Percentiles rank a stretch among this genome's conserved stretches.
These are phyloP conservation scores for Mycena vitilis DNA, from an alignment of 768 basidiomycete species.

Conservation along the genomic window DNA sequence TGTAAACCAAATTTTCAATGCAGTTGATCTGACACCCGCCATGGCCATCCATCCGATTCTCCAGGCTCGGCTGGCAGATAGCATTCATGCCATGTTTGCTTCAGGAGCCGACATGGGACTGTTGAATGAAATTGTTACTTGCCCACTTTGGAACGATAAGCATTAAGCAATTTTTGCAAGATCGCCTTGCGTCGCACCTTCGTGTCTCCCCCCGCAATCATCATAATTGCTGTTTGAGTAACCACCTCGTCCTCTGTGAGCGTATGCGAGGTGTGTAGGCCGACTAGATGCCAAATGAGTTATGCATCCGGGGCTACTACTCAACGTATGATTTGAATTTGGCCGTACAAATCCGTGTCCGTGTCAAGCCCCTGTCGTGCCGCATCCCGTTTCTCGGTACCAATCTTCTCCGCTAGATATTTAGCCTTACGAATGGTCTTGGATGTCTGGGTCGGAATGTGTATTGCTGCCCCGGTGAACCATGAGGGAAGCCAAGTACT, in stretches of 20 bases:
- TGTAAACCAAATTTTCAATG: background rate
- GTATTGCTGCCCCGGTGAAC: background rate
- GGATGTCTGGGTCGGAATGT: slow-evolving; percentile 6
- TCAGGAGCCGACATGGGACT: background rate
- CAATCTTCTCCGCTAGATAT: slow-evolving; percentile 2
- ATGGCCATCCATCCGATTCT: background rate
- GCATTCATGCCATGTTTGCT: background rate
- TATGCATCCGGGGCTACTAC: too few relatives aligned
- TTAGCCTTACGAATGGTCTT: background rate
- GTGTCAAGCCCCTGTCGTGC: slow-evolving; percentile 3
- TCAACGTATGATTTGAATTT: slow-evolving; percentile 3
- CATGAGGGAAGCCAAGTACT: background rate
- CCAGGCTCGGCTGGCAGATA: slow-evolving; percentile 1
- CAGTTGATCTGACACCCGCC: background rate
- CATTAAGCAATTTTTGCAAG: background rate
- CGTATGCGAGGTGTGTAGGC: background rate
- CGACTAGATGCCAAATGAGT: background rate
- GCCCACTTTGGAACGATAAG: background rate
- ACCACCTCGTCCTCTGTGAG: slow-evolving; percentile 6
- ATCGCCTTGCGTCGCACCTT: background rate
- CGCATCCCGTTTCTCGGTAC: background rate
- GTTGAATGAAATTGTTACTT: background rate
- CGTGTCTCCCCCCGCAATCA: slow-evolving; percentile 28
- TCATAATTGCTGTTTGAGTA: slow-evolving; percentile 7
- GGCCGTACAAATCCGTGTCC: slow-evolving; percentile 8